Evolutionary conservation across 73 alveolate species (phyloP).

Genomic region (Paramecium primaurelia): DNA sequence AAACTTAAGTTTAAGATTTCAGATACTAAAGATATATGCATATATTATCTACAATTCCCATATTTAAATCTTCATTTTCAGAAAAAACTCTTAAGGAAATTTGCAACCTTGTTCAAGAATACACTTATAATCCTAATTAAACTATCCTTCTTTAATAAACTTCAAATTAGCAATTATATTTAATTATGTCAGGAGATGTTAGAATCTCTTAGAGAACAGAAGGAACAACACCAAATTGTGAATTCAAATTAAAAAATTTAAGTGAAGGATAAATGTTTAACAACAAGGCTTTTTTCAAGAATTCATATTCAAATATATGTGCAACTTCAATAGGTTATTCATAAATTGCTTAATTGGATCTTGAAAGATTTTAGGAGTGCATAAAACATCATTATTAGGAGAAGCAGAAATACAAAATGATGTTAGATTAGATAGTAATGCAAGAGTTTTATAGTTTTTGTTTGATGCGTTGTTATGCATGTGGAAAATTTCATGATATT

Average conservation of each 20-base stretch:
- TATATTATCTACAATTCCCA: neutral
- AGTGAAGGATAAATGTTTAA: neutral
- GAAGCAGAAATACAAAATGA: neutral
- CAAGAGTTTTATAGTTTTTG: neutral
- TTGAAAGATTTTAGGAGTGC: neutral
- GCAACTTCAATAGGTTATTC: neutral
- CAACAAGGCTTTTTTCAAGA: neutral
- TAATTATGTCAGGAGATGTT: neutral
- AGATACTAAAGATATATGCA: neutral
- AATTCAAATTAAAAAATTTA: neutral
- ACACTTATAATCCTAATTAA: neutral
- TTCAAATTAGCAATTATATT: neutral
- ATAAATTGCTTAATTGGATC: neutral
- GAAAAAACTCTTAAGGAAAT: neutral
- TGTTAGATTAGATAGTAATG: constrained; percentile 5
- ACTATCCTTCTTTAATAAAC: neutral
- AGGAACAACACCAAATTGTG: neutral
- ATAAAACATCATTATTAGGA: neutral
- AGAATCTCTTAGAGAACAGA: neutral
- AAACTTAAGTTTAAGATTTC: neutral
- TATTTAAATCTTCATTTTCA: neutral
- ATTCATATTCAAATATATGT: neutral
- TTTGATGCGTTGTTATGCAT: constrained; percentile 11
- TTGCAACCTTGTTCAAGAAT: neutral
- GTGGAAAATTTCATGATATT: constrained; percentile 6